These are phyloP conservation scores for Lophiostoma macrostomum DNA, from an alignment of 495 filamentous ascomycete genomes.

Conservation along the genomic window DNA sequence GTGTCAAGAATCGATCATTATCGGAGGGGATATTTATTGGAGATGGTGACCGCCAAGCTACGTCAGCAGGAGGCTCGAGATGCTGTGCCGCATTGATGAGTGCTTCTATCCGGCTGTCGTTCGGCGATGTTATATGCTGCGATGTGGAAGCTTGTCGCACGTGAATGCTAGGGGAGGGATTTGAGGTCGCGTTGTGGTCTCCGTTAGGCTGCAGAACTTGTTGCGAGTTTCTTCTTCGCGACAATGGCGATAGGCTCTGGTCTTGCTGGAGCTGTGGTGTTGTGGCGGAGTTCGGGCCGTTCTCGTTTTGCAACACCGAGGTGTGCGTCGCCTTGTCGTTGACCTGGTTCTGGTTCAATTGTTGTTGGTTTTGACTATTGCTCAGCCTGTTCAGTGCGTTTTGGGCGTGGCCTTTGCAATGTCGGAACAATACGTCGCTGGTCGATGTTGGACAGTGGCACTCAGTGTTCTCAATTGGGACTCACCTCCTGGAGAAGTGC, in stretches of 20 bases:
- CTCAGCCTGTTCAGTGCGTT: conserved; percentile 33
- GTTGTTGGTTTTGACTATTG: conserved; percentile 24
- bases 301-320: conserved; percentile 1
- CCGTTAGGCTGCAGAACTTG: conserved; percentile 16
- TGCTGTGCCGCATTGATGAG: conserved; percentile 29
- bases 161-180: conserved; percentile 14
- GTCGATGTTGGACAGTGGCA: conserved; percentile 10
- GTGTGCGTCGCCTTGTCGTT: conserved; percentile 19
- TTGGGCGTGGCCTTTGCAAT: conserved; percentile 50
- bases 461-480: conserved; percentile 13
- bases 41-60: conserved; percentile 28
- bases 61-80: conserved; percentile 17
- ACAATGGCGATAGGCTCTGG: conserved; percentile 22
- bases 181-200: conserved; percentile 3
- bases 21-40: conserved; percentile 24
- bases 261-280: conserved; percentile 25
- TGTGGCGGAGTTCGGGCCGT: conserved; percentile 3
- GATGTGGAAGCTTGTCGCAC: conserved; percentile 13
- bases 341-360: neutral
- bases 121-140: conserved; percentile 21
- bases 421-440: conserved; percentile 54
- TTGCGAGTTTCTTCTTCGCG: conserved; percentile 20
- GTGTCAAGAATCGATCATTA: conserved; percentile 24
- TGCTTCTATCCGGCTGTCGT: conserved; percentile 28
- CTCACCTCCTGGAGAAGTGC: conserved; percentile 53